Evolutionary conservation across 352 stramenopile species (phyloP), one percentile per base, ranked within the genome.

Genomic region (Halophytophthora polymorphica): DNA sequence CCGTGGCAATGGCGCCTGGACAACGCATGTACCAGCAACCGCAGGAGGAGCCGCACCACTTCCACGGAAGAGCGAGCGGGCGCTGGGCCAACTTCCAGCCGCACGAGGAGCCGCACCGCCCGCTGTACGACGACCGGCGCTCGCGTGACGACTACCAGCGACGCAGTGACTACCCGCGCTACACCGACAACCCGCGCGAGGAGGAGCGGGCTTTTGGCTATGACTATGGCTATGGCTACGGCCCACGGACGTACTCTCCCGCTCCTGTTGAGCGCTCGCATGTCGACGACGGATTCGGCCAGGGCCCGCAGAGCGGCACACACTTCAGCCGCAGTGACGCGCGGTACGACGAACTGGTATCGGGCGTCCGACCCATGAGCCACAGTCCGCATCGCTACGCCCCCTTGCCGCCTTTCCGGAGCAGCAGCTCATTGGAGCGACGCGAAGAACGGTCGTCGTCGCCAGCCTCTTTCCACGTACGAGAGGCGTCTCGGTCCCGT

Each of bases 281-380:
- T 8, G 4, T 8, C 8, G 25, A 31, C 8, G 4, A 4, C 25
- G 25, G 25, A 8, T 8, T 31, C 8, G 25, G 25, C 25, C 25
- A 8, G 25, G 25, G 25, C 25, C 25, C 4, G 8, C 3, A 59
- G 23, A 56, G 25, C 23, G 40, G 56, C 43, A 59, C 55, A 6
- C 47, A 60, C 45, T 76, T 65, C 44, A 76, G 59, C 18, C 45
- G 52, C 34, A 70, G 63, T 19, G 63, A 70, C 41, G 58, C 57
- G 19, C 59, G 63, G 4, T 70, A 65, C 45, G 58, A 70, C 22
- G 45, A 50, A 21, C 11, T 63, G 17, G 31, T 33, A 39, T 51
- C 47, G 19, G 48, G 43, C 2, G 51, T 51, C 17, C 22, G 35
- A 31, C 45, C 53, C 15, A 39, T 56, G 31, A 62, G 41, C 7